phyloP scores from a whole-genome alignment of 139 green algal species.

The Chlamydomonas sp. region DNA sequence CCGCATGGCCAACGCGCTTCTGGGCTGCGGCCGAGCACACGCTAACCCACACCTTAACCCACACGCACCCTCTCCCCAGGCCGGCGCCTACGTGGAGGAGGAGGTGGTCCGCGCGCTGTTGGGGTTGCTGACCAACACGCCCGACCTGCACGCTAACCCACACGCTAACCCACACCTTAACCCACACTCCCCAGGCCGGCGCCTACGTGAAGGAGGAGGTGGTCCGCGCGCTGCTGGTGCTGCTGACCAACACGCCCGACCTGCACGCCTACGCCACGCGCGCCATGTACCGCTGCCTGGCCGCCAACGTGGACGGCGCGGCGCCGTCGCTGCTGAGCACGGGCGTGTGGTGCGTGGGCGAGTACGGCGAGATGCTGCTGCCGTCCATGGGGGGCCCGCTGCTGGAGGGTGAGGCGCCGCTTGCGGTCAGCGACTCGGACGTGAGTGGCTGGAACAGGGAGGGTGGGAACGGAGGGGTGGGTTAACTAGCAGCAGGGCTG shows the following conservation, averaged over 20 bases:
- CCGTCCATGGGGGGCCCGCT: constrained; percentile 46
- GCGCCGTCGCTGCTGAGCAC: constrained; percentile 65
- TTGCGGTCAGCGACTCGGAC: constrained; percentile 61
- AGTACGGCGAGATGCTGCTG: constrained; percentile 93
- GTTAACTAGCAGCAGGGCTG: constrained; percentile 66
- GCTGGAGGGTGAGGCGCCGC: constrained; percentile 74
- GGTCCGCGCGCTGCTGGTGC: constrained; percentile 79
- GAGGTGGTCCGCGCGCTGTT: constrained; percentile 82
- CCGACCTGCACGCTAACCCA: constrained; percentile 14
- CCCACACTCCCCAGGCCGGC: constrained; percentile 63
- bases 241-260: constrained; percentile 90
- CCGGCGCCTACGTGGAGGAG: constrained; percentile 86
- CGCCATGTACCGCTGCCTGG: constrained; percentile 43
- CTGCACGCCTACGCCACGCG: constrained; percentile 86
- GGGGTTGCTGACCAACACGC: constrained; percentile 88
- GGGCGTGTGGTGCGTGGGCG: constrained; percentile 88
- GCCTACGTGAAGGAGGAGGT: constrained; percentile 88
- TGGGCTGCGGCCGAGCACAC: no score
- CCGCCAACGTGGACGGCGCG: constrained; percentile 28
- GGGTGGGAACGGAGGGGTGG: constrained; percentile 45
- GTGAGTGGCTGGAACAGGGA: constrained; percentile 71
- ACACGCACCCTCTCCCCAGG: constrained; percentile 44
- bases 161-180: no score
- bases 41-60: no score
- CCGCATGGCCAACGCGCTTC: no score